Evolutionary conservation across 2,329 filamentous ascomycete genomes (phyloP), one percentile per base, ranked within the genome.

Genomic region (Beauveria sp.): DNA sequence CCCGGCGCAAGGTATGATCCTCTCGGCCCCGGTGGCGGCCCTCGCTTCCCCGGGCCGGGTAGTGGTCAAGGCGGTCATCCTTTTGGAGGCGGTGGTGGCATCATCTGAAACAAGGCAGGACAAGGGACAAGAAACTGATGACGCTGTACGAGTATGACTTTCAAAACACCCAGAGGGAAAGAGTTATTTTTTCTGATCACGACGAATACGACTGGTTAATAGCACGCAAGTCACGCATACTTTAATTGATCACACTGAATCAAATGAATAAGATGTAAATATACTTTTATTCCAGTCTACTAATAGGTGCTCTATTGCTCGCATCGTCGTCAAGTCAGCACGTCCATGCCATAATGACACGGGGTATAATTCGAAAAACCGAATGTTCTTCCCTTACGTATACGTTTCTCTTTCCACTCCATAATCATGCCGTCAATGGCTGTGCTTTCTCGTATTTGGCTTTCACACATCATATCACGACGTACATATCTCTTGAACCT

Each of bases 1-100:
- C 92, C 91, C 2, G 95, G 95, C 1, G 88, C 92, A n/a, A 81
- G 95, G 66, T 98, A 91, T 77, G 95, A 98, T 77, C 93, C 93
- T 2, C 76, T 93, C 24, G 90, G 89, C 0, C 91, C 91, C 0
- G 88, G 88, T 0, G 79, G 76, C 1, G 68, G 73, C 2, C 80
- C 80, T 4, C 70, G 80, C 51, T 77, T 80, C 55, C 77, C 78
- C 6, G 80, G 80, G 1, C 75, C 74, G 1, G 75, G 78, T 7
- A 73, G 73, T 8, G 71, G 75, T 6, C 54, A 51, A 65, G 78
- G 77, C 18, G 73, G 72, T 24, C 51, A 60, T 31, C 50, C 42
- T 24, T 62, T 66, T 8, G 71, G 70, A 14, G 70, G 70, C 18
- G 72, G 73, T 3, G 73, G 74, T 22, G 75, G 66, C 48, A 71